Base-by-base conservation (phyloP, 768 basidiomycete species). In the Lactarius hatsudake region DNA sequence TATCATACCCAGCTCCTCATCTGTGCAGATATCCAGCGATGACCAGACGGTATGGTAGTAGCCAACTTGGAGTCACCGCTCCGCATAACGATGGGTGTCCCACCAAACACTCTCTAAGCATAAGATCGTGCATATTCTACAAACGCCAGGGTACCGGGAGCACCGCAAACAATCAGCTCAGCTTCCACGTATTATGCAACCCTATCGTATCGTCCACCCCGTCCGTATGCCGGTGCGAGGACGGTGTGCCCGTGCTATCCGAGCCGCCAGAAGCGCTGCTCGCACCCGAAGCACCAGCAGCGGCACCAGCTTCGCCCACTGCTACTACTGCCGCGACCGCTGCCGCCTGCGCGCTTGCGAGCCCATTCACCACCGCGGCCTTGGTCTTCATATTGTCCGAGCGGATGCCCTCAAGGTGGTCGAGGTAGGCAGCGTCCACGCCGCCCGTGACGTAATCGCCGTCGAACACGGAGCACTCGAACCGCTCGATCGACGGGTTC, bases 391-490 rank as follows among this genome's bases (percentile, higher is more conserved):
- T 84, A 73, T 92, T 91, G 74, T 98, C 96, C 43, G 90, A 89
- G 23, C 97, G 85, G 63, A 93, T 73, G 43, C 78, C 80, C 76
- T 98, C 93, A 48, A 99, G 74, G 67, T 86, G 80, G 43, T 79
- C 76, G 58, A 99, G 81, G 79, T 99, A 98, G 55, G 74, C 82
- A 71, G 93, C 90, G 72, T 92, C 87, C 30, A 99, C 90, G 18
- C 90, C 91, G 20, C 97, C 96, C 2, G 96, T 99, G 60, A 98
- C 86, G 75, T 99, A 99, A 75, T 97, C 87, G 55, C 97, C 97
- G 10, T 93, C 94, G 78, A 98, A 99, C 28, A 99, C 96, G 17
- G 96, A 98, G 78, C 96, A 98, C 74, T 99, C 97, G 74, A 98
- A 97, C 9, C 81, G 77, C 61, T 79, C 76, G 74, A 99, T 90